phyloP scores from a whole-genome alignment of 495 filamentous ascomycete genomes.

The Alectoria sarmentosa region DNA sequence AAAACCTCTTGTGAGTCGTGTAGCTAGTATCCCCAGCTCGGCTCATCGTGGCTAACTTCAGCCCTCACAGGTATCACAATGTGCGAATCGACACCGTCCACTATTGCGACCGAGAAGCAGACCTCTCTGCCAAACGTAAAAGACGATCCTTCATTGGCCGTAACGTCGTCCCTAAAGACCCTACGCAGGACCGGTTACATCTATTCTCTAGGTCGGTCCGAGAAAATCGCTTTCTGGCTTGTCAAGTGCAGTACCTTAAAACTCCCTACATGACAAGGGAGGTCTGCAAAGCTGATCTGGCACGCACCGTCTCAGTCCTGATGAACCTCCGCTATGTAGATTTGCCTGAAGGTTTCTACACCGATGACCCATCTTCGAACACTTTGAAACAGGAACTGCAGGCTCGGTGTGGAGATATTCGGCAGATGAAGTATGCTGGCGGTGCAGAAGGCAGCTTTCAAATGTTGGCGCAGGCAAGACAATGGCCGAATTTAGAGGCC shows the following conservation, averaged over 20 bases:
- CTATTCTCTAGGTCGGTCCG: constrained; percentile 76
- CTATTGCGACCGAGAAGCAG: constrained; percentile 81
- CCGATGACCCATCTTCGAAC: constrained; percentile 65
- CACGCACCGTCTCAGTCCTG: constrained; percentile 76
- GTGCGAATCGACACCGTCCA: constrained; percentile 92
- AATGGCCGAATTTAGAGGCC: constrained; percentile 75
- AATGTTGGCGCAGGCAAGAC: constrained; percentile 51
- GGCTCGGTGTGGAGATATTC: constrained; percentile 70
- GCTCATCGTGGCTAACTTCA: constrained; percentile 4
- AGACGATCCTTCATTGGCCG: constrained; percentile 66
- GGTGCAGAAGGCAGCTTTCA: constrained; percentile 77
- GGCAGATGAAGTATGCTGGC: constrained; percentile 76
- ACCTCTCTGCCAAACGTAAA: constrained; percentile 69
- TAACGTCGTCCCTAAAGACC: constrained; percentile 71
- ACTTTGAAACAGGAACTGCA: constrained; percentile 78
- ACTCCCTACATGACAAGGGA: constrained; percentile 96
- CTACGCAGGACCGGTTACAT: constrained; percentile 64
- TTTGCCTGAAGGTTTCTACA: constrained; percentile 79
- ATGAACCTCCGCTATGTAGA: constrained; percentile 86
- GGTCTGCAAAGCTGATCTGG: constrained; percentile 74
- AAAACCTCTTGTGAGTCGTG: constrained; percentile 58
- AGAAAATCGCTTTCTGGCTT: constrained; percentile 58
- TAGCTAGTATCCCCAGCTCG: constrained; percentile 9
- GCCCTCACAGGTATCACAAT: constrained; percentile 63
- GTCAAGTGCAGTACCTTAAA: constrained; percentile 68